Percentiles rank a stretch among this genome's conserved stretches.
phyloP scores from a whole-genome alignment of 352 stramenopile species.

The Phytopythium oedochilum region DNA sequence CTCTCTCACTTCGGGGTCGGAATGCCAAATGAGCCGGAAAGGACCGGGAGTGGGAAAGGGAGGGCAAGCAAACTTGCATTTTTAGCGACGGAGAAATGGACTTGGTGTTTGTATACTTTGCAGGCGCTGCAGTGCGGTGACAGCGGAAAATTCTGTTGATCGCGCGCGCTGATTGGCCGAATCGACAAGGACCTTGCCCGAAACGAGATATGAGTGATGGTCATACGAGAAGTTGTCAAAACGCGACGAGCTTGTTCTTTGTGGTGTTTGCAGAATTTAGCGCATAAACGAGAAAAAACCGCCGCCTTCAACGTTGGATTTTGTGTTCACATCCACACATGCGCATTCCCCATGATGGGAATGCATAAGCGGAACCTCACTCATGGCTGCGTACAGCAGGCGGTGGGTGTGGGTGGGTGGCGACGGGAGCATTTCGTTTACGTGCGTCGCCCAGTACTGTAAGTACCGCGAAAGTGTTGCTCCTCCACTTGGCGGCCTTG shows the following conservation, averaged over 20 bases:
- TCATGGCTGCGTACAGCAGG: background rate
- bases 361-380: background rate
- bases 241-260: background rate
- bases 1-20: background rate
- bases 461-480: background rate
- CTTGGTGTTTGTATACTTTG: slow-evolving; percentile 2
- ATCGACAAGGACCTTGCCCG: background rate
- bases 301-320: too few species aligned
- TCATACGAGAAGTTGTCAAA: slow-evolving; percentile 2
- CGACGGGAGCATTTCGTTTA: background rate
- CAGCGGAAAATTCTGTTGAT: slow-evolving; percentile 28
- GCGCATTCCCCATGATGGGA: too few species aligned
- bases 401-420: background rate
- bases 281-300: too few species aligned
- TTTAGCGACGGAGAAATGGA: background rate
- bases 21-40: slow-evolving; percentile 4
- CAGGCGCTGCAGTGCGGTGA: slow-evolving; percentile 6
- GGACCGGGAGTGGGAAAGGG: background rate
- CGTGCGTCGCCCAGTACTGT: background rate
- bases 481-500: background rate
- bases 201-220: slow-evolving; percentile 10
- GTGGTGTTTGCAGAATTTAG: background rate
- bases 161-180: slow-evolving; percentile 20
- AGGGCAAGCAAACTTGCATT: background rate
- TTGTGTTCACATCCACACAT: too few species aligned